phyloP scores from a whole-genome alignment of 345 rosid species.

The Camelina hispida region DNA sequence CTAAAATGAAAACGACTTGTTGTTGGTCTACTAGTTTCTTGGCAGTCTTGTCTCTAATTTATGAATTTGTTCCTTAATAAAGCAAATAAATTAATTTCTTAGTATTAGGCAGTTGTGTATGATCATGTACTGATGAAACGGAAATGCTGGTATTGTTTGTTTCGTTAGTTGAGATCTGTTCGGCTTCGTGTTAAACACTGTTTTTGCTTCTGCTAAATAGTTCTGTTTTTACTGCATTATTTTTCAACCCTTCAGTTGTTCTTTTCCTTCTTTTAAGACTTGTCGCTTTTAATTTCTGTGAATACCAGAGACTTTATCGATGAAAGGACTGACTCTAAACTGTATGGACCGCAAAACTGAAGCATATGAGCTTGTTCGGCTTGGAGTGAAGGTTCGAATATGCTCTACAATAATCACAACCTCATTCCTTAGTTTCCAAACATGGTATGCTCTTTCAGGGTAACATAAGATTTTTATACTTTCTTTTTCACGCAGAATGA shows the following conservation, averaged over 20 bases:
- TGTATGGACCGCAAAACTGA: constrained; percentile 99
- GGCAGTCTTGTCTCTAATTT: background rate
- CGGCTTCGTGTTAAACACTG: constrained; percentile 1
- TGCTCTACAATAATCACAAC: constrained; percentile 26
- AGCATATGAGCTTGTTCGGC: constrained; percentile 97
- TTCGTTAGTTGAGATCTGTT: constrained; percentile 4
- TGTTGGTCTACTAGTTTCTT: constrained; percentile 7
- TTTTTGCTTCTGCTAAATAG: constrained; percentile 16
- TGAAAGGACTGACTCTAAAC: constrained; percentile 97
- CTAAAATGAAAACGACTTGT: background rate
- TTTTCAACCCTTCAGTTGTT: background rate
- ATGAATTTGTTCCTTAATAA: constrained; percentile 5
- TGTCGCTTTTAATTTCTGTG: constrained; percentile 15
- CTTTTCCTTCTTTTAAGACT: constrained; percentile 13
- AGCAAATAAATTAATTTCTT: background rate
- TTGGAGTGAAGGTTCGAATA: constrained; percentile 79
- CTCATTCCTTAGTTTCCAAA: constrained; percentile 18
- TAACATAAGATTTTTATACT: constrained; percentile 29
- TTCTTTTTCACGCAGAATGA: constrained; percentile 79
- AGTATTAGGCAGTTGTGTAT: background rate
- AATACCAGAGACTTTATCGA: constrained; percentile 87
- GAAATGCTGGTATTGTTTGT: constrained; percentile 12
- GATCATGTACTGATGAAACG: constrained; percentile 20
- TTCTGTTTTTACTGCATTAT: background rate
- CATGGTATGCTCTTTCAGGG: constrained; percentile 8